phyloP scores from a whole-genome alignment of 2,329 filamentous ascomycete genomes.

The Alternaria triticimaculans region DNA sequence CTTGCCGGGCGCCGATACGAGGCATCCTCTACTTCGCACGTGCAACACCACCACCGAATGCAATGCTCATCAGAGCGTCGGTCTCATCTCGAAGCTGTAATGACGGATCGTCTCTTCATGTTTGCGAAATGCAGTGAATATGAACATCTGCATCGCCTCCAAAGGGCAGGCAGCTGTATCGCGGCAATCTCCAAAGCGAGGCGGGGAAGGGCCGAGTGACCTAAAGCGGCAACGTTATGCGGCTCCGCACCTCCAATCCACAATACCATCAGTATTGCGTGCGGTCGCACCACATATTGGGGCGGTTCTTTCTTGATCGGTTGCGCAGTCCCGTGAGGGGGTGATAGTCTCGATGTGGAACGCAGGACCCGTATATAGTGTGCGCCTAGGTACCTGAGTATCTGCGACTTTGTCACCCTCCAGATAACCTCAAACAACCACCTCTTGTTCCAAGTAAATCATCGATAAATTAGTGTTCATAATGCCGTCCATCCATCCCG shows the following conservation, averaged over 20 bases:
- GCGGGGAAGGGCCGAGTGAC: slow-evolving; percentile 21
- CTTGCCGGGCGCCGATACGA: neutral
- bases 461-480: slow-evolving; percentile 13
- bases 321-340: slow-evolving; percentile 18
- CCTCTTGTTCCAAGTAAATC: neutral
- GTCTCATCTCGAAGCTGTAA: neutral
- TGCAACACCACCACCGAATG: neutral
- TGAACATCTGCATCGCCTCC: neutral
- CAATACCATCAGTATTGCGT: slow-evolving; percentile 6
- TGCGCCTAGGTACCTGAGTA: neutral
- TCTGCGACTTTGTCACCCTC: neutral
- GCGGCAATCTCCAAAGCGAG: neutral
- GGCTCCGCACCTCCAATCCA: slow-evolving; percentile 20
- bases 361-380: slow-evolving; percentile 3
- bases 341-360: neutral
- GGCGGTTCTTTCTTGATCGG: slow-evolving; percentile 9
- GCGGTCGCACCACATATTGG: slow-evolving; percentile 16
- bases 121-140: neutral
- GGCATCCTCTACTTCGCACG: neutral
- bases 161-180: neutral
- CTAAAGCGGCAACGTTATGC: slow-evolving; percentile 20
- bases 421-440: neutral
- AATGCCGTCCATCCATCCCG: slow-evolving; percentile 63
- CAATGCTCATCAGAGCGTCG: neutral
- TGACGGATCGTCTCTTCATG: neutral